Evolutionary conservation across 2,329 filamentous ascomycete species (phyloP).

Genomic region (Penicillium corylophilum): DNA sequence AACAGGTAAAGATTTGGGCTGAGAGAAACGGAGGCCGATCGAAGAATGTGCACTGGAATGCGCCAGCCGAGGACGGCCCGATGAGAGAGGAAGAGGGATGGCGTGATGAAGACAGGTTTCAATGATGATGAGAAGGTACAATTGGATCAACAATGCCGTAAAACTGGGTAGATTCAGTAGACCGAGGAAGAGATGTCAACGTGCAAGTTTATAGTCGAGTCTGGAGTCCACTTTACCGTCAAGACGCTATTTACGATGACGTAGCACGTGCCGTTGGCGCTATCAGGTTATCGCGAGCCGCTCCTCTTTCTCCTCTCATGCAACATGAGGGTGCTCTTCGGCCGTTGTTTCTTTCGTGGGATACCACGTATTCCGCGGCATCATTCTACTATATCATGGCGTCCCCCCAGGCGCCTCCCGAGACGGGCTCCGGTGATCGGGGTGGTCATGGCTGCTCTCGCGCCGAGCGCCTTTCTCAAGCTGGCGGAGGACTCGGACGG

Average conservation of each 20-base stretch:
- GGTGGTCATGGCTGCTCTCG: slow-evolving; percentile 48
- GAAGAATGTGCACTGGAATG: slow-evolving; percentile 18
- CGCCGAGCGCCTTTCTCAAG: slow-evolving; percentile 59
- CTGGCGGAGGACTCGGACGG: slow-evolving; percentile 53
- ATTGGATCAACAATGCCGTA: not conserved
- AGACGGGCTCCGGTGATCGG: slow-evolving; percentile 26
- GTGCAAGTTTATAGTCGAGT: too few relatives aligned
- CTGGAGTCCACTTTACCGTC: too few relatives aligned
- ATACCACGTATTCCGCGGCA: slow-evolving; percentile 35
- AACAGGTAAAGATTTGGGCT: not conserved
- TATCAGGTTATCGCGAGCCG: slow-evolving; percentile 2
- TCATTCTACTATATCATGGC: slow-evolving; percentile 28
- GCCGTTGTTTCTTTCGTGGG: slow-evolving; percentile 51
- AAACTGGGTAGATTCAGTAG: not conserved
- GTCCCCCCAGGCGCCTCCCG: slow-evolving; percentile 15
- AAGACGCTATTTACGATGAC: slow-evolving; percentile 17
- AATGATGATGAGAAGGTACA: not conserved
- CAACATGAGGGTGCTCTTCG: slow-evolving; percentile 51
- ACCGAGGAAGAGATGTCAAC: too few relatives aligned
- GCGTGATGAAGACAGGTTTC: not conserved
- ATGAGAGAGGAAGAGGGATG: not conserved
- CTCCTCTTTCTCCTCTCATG: slow-evolving; percentile 9
- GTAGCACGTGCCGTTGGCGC: slow-evolving; percentile 21
- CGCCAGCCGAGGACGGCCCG: not conserved
- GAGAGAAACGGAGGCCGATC: slow-evolving; percentile 9